Conservation (phyloP, 805 yeast genomes). For the Candida fluviatilis region DNA sequence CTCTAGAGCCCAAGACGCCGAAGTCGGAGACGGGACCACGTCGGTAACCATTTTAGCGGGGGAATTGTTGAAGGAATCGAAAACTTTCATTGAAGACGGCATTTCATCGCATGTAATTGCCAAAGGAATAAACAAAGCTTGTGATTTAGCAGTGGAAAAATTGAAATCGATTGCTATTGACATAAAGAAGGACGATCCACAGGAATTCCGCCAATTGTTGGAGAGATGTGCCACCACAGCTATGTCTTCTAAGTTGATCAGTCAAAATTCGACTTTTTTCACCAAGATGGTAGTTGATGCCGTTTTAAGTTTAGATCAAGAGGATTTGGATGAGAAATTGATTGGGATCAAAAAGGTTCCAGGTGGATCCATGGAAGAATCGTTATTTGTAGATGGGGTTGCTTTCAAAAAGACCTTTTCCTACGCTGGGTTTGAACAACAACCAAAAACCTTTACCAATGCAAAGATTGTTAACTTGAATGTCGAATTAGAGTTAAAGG, state of each 20-base stretch:
- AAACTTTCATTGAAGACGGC: constrained; percentile 91
- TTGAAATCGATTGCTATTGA: constrained; percentile 74
- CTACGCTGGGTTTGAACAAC: constrained; percentile 98
- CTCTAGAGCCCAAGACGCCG: constrained; percentile 95
- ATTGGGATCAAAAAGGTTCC: constrained; percentile 94
- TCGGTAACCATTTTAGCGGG: constrained; percentile 95
- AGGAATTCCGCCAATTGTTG: constrained; percentile 62
- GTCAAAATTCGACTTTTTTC: constrained; percentile 82
- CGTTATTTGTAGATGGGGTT: constrained; percentile 85
- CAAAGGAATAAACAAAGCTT: constrained; percentile 84
- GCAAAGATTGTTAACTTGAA: constrained; percentile 84
- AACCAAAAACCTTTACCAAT: constrained; percentile 76
- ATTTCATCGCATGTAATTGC: constrained; percentile 85
- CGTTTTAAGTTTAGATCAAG: constrained; percentile 78
- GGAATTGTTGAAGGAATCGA: constrained; percentile 87
- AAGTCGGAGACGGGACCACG: constrained; percentile 98
- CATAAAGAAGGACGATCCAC: constrained; percentile 44
- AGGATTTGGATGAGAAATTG: constrained; percentile 80
- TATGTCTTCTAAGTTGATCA: constrained; percentile 91
- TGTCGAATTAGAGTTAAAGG: constrained; percentile 93
- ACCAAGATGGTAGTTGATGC: constrained; percentile 97
- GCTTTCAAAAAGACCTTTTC: constrained; percentile 97
- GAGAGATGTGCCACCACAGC: constrained; percentile 96
- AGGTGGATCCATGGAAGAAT: constrained; percentile 96
- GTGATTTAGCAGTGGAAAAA: constrained; percentile 67